Evolutionary conservation across 208 protist genomes (phyloP).

Genomic region (Crithidia sp.): DNA sequence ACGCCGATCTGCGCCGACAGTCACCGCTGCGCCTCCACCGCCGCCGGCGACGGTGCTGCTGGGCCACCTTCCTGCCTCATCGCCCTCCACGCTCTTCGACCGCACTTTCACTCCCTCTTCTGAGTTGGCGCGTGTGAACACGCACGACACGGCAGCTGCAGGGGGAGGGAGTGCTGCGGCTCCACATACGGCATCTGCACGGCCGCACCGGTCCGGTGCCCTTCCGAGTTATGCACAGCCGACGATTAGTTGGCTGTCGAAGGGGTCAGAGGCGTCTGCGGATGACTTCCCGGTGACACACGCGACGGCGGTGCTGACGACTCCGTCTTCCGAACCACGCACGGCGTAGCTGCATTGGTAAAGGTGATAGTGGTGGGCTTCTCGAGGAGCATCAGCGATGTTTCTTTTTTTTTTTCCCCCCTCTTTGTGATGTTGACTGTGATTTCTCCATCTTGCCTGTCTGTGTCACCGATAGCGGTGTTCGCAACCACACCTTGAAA

Average conservation of each 20-base stretch:
- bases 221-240: conserved; percentile 74
- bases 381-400: background rate
- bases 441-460: too few relatives aligned
- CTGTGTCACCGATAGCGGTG: too few relatives aligned
- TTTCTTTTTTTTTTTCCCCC: conserved; percentile 19
- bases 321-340: background rate
- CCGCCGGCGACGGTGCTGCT: conserved; percentile 1
- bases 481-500: too few relatives aligned
- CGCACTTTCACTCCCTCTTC: conserved; percentile 14
- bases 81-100: background rate
- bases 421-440: background rate
- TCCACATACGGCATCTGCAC: background rate
- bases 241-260: conserved; percentile 76
- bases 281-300: conserved; percentile 30
- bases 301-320: background rate
- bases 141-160: background rate
- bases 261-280: conserved; percentile 43
- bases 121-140: background rate
- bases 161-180: background rate
- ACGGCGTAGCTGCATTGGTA: background rate
- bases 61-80: background rate
- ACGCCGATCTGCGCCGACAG: background rate
- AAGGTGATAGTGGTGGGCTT: too few relatives aligned
- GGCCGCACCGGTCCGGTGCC: background rate
- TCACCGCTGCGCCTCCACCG: background rate